These are phyloP conservation scores for Coemansia nantahalensis DNA, from an alignment of 192 early-diverging fungal genomes.

Conservation along the genomic window DNA sequence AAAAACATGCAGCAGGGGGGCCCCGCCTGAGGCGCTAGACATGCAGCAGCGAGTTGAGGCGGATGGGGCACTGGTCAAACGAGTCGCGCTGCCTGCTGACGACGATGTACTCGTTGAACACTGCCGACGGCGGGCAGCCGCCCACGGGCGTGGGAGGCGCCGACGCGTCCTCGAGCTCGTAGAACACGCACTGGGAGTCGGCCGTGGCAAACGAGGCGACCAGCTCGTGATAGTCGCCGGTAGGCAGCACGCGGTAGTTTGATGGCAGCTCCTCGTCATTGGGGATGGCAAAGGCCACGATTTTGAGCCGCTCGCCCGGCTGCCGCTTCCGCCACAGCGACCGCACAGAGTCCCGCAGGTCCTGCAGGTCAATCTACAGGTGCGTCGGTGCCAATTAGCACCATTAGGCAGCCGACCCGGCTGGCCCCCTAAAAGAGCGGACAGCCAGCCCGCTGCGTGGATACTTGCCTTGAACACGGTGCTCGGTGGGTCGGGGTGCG, in stretches of 20 bases:
- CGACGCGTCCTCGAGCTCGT: constrained; percentile 22
- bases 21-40: no score
- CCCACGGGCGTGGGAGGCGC: background rate
- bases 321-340: constrained; percentile 29
- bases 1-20: no score
- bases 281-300: constrained; percentile 28
- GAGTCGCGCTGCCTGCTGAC: background rate
- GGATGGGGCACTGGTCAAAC: constrained; percentile 10
- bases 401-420: no score
- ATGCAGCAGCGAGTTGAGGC: constrained; percentile 23
- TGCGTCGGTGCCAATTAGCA: background rate
- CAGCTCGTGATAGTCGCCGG: constrained; percentile 19
- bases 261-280: constrained; percentile 5
- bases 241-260: constrained; percentile 10
- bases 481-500: constrained; percentile 7
- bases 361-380: constrained; percentile 27
- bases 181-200: constrained; percentile 17
- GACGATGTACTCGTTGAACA: constrained; percentile 39
- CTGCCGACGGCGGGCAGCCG: no score
- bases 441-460: no score
- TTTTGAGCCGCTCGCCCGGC: constrained; percentile 13
- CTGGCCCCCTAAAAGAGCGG: no score
- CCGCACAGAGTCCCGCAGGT: constrained; percentile 32
- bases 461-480: constrained; percentile 24
- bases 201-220: constrained; percentile 2